Evolutionary conservation across 2,329 filamentous ascomycete species (phyloP), one percentile per base, ranked within the genome.

Genomic region (Hymenoscyphus linearis): DNA sequence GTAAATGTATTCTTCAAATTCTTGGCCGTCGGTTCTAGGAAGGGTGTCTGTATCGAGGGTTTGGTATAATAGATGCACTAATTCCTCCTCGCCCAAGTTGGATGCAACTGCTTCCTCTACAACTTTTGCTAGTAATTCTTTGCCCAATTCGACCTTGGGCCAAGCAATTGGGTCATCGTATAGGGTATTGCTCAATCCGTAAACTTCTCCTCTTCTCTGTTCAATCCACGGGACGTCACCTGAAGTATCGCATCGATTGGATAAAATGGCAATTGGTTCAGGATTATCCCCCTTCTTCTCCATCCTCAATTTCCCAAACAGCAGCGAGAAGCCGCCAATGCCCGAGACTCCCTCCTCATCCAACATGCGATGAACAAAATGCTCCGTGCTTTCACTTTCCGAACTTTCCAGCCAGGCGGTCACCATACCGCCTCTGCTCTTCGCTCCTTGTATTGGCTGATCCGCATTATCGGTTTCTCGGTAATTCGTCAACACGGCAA

Each of bases 401-500:
- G 78, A 73, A 25, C 78, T 79, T 2, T 78, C 79, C 52, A 87
- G 73, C 85, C 85, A 88, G 0, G 82, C 80, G 13, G 80, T 88
- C 34, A 86, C 84, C 78, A 88, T 85, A 55, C 78, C 81, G 57
- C 86, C 86, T 59, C 86, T 80, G 70, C 84, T 87, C 68, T 79
- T 81, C 63, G 77, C 74, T 18, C 79, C 83, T 69, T 79, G 75
- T 35, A 87, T 74, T 2, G 82, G 81, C 65, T 83, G 80, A 16
- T 76, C 75, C 3, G 76, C 75, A 68, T 84, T 68, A 59, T 78
- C 74, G 26, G 76, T 77, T 74, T 89, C 85, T 61, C 84, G 81
- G 70, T 85, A 88, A 74, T 89, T 89, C 60, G 86, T 89, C 62
- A 89, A 77, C 13, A 87, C 80, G 9, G 85, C 85, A 59, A 88